Base-by-base conservation (phyloP, 495 filamentous ascomycete genomes). In the Aspergillus diversus region DNA sequence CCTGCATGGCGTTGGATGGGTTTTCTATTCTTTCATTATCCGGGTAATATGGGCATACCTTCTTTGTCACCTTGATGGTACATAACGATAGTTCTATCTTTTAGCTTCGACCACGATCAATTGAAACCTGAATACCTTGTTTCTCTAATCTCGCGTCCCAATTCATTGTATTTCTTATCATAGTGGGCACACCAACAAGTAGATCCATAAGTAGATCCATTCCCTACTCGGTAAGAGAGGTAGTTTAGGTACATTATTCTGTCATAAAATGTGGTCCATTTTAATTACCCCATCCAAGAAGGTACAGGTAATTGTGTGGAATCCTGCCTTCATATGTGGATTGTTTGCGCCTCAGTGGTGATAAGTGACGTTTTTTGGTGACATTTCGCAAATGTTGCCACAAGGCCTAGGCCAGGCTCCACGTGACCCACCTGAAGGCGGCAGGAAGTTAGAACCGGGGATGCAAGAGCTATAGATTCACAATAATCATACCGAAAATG, bases 1-100 rank as follows among this genome's bases (percentile, higher is more conserved):
- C 68, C 71, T 73, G 73, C 71, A 73, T 73, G 78, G 78, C 78
- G 78, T 81, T 80, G 59, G 77, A 70, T 74, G 69, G 70, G 68
- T 73, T 78, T 66, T 63, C 66, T 50, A 27, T 73, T 64, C 63
- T 65, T 64, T 64, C 66, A 60, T 60, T 63, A 61, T 47, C 60
- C 62, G 66, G 62, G 48, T 59, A 63, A 60, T 56, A 69, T 69
- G 66, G 70, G 71, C 71, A 73, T 73, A 70, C 61, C 72, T 73
- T 71, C 69, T 61, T 65, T 64, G 56, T 54, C 49, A 55, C 61
- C 55, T 63, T 54, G 43, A 64, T 69, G 67, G 63, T 68, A 60
- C 57, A 35, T 57, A 43, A 64, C 55, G 56, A 64, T 61, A 64
- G 34, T 64, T 64, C 59, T 63, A 54, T 64, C 55, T 57, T 65